phyloP scores from a whole-genome alignment of 345 rosid species.

The Aquilaria sinensis region DNA sequence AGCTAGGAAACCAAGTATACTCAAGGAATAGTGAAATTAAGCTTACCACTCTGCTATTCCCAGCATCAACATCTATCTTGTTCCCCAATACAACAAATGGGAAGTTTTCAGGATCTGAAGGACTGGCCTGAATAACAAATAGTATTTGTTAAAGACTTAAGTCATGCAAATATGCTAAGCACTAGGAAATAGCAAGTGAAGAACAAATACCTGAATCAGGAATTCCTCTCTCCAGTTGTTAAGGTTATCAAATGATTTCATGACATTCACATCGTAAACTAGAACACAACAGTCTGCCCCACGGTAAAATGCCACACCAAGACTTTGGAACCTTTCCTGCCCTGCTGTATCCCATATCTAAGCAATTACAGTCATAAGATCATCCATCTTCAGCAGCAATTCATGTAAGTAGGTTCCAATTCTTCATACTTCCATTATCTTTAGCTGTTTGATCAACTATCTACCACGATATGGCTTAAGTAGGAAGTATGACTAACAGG shows the following conservation, averaged over 20 bases:
- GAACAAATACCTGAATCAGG: conserved; percentile 57
- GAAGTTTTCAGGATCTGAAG: conserved; percentile 82
- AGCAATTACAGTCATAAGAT: not conserved
- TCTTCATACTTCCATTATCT: too few species aligned
- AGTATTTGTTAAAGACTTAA: not conserved
- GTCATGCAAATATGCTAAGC: not conserved
- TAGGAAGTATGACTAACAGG: too few species aligned
- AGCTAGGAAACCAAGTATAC: not conserved
- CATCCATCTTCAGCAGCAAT: too few species aligned
- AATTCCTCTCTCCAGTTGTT: conserved; percentile 93
- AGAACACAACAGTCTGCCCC: conserved; percentile 95
- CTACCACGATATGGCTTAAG: too few species aligned
- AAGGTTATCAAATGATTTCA: conserved; percentile 85
- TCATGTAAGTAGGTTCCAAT: too few species aligned
- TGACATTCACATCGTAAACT: conserved; percentile 75
- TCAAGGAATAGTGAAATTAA: conserved; percentile 2
- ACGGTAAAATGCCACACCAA: conserved; percentile 82
- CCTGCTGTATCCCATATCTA: conserved; percentile 96
- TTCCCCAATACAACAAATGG: conserved; percentile 87
- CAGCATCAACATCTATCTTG: conserved; percentile 79
- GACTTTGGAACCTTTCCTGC: conserved; percentile 87
- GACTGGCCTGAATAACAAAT: conserved; percentile 65
- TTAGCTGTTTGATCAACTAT: too few species aligned
- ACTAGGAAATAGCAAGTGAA: not conserved
- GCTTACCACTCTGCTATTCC: conserved; percentile 85